Conservation (phyloP, 2,329 filamentous ascomycete species). For the Fusarium brevicatenulatum region DNA sequence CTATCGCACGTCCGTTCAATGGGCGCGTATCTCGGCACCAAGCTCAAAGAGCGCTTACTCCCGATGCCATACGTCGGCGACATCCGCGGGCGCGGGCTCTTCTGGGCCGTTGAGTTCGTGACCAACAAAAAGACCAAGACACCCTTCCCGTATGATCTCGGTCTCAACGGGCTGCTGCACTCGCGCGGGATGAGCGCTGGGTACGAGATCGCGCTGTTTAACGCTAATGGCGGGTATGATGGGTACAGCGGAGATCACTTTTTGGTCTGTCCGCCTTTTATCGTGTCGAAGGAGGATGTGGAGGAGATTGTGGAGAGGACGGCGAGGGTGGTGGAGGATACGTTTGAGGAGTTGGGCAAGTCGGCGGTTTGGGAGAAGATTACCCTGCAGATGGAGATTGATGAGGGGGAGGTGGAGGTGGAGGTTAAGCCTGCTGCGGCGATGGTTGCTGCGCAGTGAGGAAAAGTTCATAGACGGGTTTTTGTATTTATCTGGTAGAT, state of each 20-base stretch:
- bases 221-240: constrained; percentile 37
- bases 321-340: constrained; percentile 29
- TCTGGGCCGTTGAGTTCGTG: constrained; percentile 40
- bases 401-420: background rate
- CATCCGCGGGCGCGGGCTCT: constrained; percentile 32
- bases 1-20: constrained; percentile 3
- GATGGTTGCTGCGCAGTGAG: constrained; percentile 3
- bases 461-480: background rate
- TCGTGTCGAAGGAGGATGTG: constrained; percentile 23
- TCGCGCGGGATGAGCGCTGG: constrained; percentile 31
- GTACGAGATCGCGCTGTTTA: constrained; percentile 36
- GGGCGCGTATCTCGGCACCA: constrained; percentile 23
- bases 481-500: background rate
- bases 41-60: constrained; percentile 16
- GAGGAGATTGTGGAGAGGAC: constrained; percentile 36
- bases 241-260: constrained; percentile 38
- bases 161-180: constrained; percentile 22
- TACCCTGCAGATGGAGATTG: constrained; percentile 26
- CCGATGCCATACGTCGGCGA: constrained; percentile 34
- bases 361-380: constrained; percentile 34
- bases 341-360: constrained; percentile 21
- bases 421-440: background rate
- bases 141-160: constrained; percentile 29
- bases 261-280: constrained; percentile 33
- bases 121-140: constrained; percentile 34